These are phyloP conservation scores for Wickerhamomyces sydowiorum DNA, from an alignment of 805 yeast genomes.

Conservation along the genomic window DNA sequence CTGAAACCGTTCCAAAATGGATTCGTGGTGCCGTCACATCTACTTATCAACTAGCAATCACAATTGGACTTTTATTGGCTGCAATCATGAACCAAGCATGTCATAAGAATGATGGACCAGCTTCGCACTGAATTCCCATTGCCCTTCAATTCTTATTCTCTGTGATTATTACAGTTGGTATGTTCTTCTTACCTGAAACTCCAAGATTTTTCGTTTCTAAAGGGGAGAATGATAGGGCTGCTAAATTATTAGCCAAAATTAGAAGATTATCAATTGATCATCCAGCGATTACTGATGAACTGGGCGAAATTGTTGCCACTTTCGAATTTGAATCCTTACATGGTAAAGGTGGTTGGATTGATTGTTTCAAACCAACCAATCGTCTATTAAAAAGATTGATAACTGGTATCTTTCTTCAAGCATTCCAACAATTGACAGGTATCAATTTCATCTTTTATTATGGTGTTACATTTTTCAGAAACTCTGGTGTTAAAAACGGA, in stretches of 20 bases:
- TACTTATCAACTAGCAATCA: slow-evolving; percentile 67
- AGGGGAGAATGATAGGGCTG: slow-evolving; percentile 51
- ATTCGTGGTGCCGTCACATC: slow-evolving; percentile 75
- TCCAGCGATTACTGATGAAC: slow-evolving; percentile 38
- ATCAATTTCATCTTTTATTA: slow-evolving; percentile 68
- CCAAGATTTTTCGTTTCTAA: slow-evolving; percentile 66
- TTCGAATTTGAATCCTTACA: slow-evolving; percentile 37
- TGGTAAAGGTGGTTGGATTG: slow-evolving; percentile 24
- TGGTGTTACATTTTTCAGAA: slow-evolving; percentile 56
- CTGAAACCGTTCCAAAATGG: slow-evolving; percentile 75
- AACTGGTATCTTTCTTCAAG: slow-evolving; percentile 37
- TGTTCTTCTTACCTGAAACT: slow-evolving; percentile 67
- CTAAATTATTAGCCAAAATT: slow-evolving; percentile 46
- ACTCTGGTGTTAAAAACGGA: slow-evolving; percentile 43
- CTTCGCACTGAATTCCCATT: slow-evolving; percentile 69
- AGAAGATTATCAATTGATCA: slow-evolving; percentile 43
- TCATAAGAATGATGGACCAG: slow-evolving; percentile 42
- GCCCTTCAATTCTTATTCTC: slow-evolving; percentile 72
- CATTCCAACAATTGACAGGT: slow-evolving; percentile 67
- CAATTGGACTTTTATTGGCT: slow-evolving; percentile 70
- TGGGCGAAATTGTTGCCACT: slow-evolving; percentile 42
- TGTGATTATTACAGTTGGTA: slow-evolving; percentile 51
- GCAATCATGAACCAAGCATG: slow-evolving; percentile 69
- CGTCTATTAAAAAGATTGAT: slow-evolving; percentile 37
- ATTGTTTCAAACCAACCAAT: slow-evolving; percentile 30